Base-by-base conservation (phyloP, 139 green algal species). In the Microglena sp. region DNA sequence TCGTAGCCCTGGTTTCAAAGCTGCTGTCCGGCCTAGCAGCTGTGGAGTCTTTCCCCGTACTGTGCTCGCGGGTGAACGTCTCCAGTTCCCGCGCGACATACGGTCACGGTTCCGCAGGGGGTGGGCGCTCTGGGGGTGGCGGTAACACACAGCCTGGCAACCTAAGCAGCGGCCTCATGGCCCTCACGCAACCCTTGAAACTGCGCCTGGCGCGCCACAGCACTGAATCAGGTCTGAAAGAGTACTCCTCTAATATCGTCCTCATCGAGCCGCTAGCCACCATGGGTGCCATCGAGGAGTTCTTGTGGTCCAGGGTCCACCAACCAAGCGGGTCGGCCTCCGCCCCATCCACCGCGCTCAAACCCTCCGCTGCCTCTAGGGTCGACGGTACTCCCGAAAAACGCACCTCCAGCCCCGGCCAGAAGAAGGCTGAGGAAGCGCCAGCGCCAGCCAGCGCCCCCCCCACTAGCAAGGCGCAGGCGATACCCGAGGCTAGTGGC, bases 211-310 rank as follows among this genome's bases (percentile, higher is more conserved):
- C 67, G 27, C 71, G 85, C 1, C 74, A 79, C 43, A 3, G 44
- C 18, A 11, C 26, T 1, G 74, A 80, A 27, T 7, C 2, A 0
- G 34, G 45, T 2, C 69, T 97, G 44, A 64, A 83, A 4, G 90
- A 97, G 58, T 96, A 97, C 77, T 79, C 77, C 29, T 58, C 67
- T 53, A 96, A 93, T 65, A 77, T 96, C 6, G 90, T 98, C 33
- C 73, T 98, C 0, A 95, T 98, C 11, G 93, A 98, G 78, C 92
- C 93, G 0, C 77, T 98, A 28, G 93, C 91, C 22, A 96, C 84
- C 45, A 86, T 98, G 68, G 58, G 46, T 22, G 88, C 93, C 5
- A 84, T 98, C 8, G 93, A 98, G 75, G 93, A 97, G 32, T 98
- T 96, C 66, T 77, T 98, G 56, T 97, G 82, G 74, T 82, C 83